phyloP scores from a whole-genome alignment of 2,329 filamentous ascomycete species.

The Diaporthe vexans region DNA sequence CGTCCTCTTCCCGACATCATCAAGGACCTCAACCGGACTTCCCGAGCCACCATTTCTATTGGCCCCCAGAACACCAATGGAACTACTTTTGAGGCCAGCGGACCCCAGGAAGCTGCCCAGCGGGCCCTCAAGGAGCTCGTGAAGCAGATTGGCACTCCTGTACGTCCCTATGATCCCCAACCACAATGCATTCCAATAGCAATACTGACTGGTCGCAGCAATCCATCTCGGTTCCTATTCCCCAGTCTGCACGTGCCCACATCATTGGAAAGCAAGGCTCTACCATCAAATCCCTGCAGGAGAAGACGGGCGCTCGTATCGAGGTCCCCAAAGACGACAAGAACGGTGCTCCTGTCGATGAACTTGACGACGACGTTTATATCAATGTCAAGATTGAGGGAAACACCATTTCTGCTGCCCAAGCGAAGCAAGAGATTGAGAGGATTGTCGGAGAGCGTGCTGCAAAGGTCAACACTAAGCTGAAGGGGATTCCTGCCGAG shows the following conservation, averaged over 20 bases:
- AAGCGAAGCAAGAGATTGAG: constrained; percentile 86
- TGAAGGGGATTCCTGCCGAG: constrained; percentile 88
- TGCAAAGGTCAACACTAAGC: constrained; percentile 83
- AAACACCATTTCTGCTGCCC: constrained; percentile 87
- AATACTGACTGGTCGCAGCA: constrained; percentile 51
- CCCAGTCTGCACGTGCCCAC: constrained; percentile 84
- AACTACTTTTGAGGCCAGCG: constrained; percentile 86
- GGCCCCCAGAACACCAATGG: constrained; percentile 78
- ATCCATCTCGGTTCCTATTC: constrained; percentile 82
- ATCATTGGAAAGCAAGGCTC: constrained; percentile 95
- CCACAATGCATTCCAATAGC: not conserved
- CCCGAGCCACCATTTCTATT: constrained; percentile 87
- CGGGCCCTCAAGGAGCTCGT: constrained; percentile 92
- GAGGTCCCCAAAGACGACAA: constrained; percentile 89
- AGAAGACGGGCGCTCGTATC: constrained; percentile 90
- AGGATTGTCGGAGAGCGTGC: constrained; percentile 90
- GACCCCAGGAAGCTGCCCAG: constrained; percentile 85
- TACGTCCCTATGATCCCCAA: constrained; percentile 55
- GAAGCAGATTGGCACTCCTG: constrained; percentile 88
- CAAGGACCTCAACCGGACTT: constrained; percentile 92
- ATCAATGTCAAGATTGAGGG: constrained; percentile 93
- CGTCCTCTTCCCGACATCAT: constrained; percentile 88
- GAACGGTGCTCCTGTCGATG: constrained; percentile 64
- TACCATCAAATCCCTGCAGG: constrained; percentile 90
- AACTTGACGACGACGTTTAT: constrained; percentile 84